Evolutionary conservation across 1,284 basidiomycete species (phyloP), one percentile per base, ranked within the genome.

Genomic region (Grifola frondosa): DNA sequence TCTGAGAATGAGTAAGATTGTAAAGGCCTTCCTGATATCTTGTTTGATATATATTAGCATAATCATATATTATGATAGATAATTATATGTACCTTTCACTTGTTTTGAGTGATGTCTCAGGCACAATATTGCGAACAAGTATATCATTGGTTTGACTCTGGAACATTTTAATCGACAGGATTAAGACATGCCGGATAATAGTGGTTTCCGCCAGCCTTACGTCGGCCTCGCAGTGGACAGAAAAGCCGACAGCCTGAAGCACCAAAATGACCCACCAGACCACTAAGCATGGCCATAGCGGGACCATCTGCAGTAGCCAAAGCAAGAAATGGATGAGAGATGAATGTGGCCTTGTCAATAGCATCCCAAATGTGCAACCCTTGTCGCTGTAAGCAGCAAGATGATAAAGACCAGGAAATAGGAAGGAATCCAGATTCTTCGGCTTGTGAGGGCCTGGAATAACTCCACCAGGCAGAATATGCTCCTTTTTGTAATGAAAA

Each of bases 371-470:
- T n/a, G n/a, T n/a, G n/a, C n/a, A n/a, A n/a, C n/a, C n/a, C n/a
- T n/a, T n/a, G n/a, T n/a, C n/a, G n/a, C n/a, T n/a, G n/a, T n/a
- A n/a, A n/a, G n/a, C n/a, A n/a, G n/a, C n/a, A n/a, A n/a, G n/a
- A n/a, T n/a, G n/a, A n/a, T n/a, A n/a, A n/a, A n/a, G n/a, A n/a
- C n/a, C n/a, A n/a, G n/a, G n/a, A n/a, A n/a, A n/a, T n/a, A n/a
- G n/a, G n/a, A n/a, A n/a, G 0, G 46, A 54, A 21, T 61, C 58
- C 4, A 65, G 50, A 37, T 73, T 67, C 4, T 57, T 43, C 0
- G 71, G 71, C 37, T 70, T 69, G 15, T 67, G 67, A 0, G 71
- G 74, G 0, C 73, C 71, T 2, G 71, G 71, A 37, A 75, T 66
- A 15, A 70, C 53, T 7, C 71, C 68, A 8, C 71, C 32, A 19